phyloP scores from a whole-genome alignment of 208 protist genomes.

The Trypanosoma platydactyli region DNA sequence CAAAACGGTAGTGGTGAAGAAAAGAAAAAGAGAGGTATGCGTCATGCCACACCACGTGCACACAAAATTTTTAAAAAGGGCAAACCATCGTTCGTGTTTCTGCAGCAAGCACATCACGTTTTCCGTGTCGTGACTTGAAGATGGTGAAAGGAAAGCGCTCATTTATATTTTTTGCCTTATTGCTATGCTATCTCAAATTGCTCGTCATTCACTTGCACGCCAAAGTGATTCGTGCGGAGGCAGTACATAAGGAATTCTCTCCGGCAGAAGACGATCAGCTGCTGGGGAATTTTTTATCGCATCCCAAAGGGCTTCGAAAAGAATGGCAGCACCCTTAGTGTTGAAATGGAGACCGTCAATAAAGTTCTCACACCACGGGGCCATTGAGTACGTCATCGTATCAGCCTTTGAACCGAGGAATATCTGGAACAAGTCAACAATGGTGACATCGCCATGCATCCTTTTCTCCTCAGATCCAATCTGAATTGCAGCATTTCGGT shows the following conservation, averaged over 20 bases:
- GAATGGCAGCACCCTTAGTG: constrained; percentile 24
- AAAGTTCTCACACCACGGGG: constrained; percentile 24
- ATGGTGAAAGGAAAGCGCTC: no score
- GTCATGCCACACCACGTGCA: background rate
- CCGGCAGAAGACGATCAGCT: constrained; percentile 20
- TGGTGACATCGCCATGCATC: constrained; percentile 21
- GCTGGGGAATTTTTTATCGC: constrained; percentile 28
- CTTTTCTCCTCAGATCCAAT: constrained; percentile 19
- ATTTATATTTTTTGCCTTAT: no score
- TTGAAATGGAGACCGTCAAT: constrained; percentile 53
- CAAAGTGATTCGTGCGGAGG: constrained; percentile 18
- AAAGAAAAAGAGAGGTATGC: background rate
- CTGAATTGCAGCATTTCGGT: constrained; percentile 35
- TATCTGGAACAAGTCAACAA: constrained; percentile 36
- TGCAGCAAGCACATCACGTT: constrained; percentile 5
- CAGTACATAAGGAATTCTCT: constrained; percentile 17
- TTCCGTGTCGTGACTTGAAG: no score
- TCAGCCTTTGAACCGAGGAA: constrained; percentile 30
- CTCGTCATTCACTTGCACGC: background rate
- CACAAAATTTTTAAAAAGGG: no score
- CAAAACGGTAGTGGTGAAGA: background rate
- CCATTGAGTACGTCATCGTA: constrained; percentile 18
- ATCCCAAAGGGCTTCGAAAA: constrained; percentile 40
- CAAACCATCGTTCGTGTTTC: no score
- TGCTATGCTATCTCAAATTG: background rate